These are phyloP conservation scores for Aspergillus kassunensis DNA, from an alignment of 495 filamentous ascomycete genomes.

Conservation along the genomic window DNA sequence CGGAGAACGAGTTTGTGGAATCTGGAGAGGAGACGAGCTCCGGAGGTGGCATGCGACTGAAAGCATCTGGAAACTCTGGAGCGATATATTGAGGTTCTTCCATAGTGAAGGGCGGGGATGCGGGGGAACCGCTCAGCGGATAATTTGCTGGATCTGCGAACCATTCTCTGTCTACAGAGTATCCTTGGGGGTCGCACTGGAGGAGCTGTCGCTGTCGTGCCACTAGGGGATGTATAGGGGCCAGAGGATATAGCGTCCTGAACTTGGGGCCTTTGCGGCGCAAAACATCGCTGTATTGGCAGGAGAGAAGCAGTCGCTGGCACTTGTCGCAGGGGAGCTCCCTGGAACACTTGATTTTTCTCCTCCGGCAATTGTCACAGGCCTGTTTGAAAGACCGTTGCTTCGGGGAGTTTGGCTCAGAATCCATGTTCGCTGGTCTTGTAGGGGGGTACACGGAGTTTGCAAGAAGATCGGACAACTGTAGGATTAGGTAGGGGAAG, in stretches of 20 bases:
- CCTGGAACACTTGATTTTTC: conserved; percentile 45
- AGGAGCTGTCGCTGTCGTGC: conserved; percentile 14
- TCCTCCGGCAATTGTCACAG: conserved; percentile 44
- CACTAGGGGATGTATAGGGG: conserved; percentile 37
- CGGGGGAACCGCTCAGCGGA: conserved; percentile 24
- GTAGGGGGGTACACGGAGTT: not conserved
- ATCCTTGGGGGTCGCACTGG: conserved; percentile 13
- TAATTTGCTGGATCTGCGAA: conserved; percentile 15
- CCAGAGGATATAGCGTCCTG: conserved; percentile 41
- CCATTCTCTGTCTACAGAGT: conserved; percentile 20
- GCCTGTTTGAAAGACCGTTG: conserved; percentile 36
- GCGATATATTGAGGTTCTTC: conserved; percentile 23
- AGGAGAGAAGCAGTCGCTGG: conserved; percentile 40
- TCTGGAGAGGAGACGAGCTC: conserved; percentile 43
- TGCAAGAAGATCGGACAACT: not conserved
- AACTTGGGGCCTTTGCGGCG: conserved; percentile 46
- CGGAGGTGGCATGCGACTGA: conserved; percentile 26
- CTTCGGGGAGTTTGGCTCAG: conserved; percentile 15
- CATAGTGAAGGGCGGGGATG: conserved; percentile 27
- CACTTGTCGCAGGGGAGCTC: conserved; percentile 45
- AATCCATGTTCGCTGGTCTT: conserved; percentile 18
- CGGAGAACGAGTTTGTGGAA: conserved; percentile 32
- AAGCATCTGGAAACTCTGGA: conserved; percentile 25
- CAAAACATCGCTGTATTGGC: conserved; percentile 43
- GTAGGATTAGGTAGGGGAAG: no score